Evolutionary conservation across 306 rosid species (phyloP), one percentile per base, ranked within the genome.

Genomic region (Acacia confusa): DNA sequence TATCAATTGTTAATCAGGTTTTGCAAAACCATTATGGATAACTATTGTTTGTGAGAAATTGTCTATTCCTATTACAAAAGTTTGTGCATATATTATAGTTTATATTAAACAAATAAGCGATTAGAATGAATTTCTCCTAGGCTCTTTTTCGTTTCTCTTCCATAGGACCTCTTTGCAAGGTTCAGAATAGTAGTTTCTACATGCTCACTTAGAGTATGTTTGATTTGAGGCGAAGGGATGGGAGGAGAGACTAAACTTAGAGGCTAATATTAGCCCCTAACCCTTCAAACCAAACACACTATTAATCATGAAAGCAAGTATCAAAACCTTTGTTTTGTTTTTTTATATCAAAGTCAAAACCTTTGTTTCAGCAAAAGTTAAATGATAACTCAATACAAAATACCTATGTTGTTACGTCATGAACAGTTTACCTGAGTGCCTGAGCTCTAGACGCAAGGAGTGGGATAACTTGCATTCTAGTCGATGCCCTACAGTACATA

Each of bases 401-500:
- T 77, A 22, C 48, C 12, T 57, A 40, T 80, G 16, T 22, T 34
- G 65, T 65, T 80, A 36, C 17, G 24, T 43, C 36, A n/a, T 48
- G 44, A n/a, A 48, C 64, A 52, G 22, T 70, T 70, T 71, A 91
- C 94, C 94, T 91, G 41, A 91, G 92, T 32, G 94, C 92, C 75
- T 91, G 94, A 3, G 92, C 92, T 80, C 94, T 88, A 78, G 94
- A 91, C 72, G 94, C 94, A 44, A 88, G 92, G 28, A 89, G 85
- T 40, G 94, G 94, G 79, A 91, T 63, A 36, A 84, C 84, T 76
- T 91, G 94, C 87, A 91, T 70, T 84, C 92, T 82, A 2, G 94
- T 87, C 25, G 88, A 84, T 65, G 70, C 85, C 77, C 94, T 72
- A 82, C 92, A 87, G 78, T 89, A 91, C 94, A 91, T 91, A 4